Evolutionary conservation across 139 green algal species (phyloP).

Genomic region (Eudorina sp.): DNA sequence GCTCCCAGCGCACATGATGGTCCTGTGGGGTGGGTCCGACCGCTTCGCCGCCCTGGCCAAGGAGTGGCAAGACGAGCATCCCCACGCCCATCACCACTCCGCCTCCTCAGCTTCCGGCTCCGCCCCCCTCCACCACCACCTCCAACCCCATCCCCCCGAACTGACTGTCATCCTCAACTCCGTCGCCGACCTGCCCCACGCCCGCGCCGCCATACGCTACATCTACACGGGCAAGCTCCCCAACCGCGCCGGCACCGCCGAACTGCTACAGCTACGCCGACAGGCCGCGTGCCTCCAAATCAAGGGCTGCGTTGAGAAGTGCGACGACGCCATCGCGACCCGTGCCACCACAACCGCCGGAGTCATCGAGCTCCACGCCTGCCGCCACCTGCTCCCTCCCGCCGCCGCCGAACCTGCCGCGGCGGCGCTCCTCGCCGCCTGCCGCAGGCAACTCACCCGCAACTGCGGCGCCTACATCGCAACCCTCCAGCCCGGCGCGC

Average conservation of each 20-base stretch:
- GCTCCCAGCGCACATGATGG: neutral
- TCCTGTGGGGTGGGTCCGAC: neutral
- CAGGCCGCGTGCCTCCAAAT: neutral
- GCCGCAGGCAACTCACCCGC: neutral
- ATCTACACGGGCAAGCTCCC: constrained; percentile 17
- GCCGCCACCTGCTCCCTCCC: neutral
- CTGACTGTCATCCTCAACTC: neutral
- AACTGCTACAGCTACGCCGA: neutral
- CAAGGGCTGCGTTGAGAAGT: neutral
- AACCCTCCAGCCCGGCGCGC: neutral
- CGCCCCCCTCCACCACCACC: neutral
- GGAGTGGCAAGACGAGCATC: neutral
- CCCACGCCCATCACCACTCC: too few species aligned
- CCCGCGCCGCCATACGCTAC: neutral
- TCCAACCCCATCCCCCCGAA: neutral
- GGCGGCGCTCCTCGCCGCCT: neutral
- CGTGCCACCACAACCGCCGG: neutral
- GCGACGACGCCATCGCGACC: neutral
- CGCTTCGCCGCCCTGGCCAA: neutral
- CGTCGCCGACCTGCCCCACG: neutral
- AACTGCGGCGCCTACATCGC: neutral
- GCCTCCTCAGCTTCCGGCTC: too few species aligned
- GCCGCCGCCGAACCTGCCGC: neutral
- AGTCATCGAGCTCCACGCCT: neutral
- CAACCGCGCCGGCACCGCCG: neutral